phyloP scores from a whole-genome alignment of 169 alveolate genomes.

The Babesia caballi region DNA sequence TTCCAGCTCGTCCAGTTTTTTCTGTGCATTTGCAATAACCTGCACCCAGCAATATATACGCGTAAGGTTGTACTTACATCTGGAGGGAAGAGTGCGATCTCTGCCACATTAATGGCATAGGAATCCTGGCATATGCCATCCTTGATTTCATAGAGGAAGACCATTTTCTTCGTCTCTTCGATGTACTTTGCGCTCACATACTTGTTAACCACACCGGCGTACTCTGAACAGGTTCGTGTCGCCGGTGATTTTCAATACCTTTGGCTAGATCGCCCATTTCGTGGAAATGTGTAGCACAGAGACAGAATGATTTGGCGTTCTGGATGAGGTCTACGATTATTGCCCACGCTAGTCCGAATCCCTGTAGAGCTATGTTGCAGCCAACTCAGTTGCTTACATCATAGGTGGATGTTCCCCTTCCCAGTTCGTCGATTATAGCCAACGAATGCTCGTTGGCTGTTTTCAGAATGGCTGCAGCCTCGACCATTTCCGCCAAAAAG shows the following conservation, averaged over 20 bases:
- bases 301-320: conserved; percentile 87
- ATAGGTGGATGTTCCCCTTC: conserved; percentile 96
- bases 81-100: conserved; percentile 87
- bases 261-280: conserved; percentile 91
- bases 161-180: conserved; percentile 61
- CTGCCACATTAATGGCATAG: conserved; percentile 93
- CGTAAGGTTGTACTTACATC: conserved; percentile 42
- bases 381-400: conserved; percentile 59
- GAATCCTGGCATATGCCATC: conserved; percentile 89
- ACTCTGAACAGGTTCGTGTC: conserved; percentile 59
- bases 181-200: conserved; percentile 77
- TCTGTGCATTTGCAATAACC: conserved; percentile 59
- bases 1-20: conserved; percentile 45
- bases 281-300: conserved; percentile 98
- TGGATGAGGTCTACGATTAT: conserved; percentile 89
- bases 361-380: conserved; percentile 60
- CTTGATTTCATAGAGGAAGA: conserved; percentile 85
- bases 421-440: conserved; percentile 95
- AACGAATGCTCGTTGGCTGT: conserved; percentile 88
- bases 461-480: conserved; percentile 90
- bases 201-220: conserved; percentile 84
- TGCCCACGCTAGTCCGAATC: conserved; percentile 97
- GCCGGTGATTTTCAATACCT: conserved; percentile 65
- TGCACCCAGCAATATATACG: not conserved
- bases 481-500: conserved; percentile 97